phyloP scores from a whole-genome alignment of 2,329 filamentous ascomycete genomes.

The Lasiodiplodia sp. region DNA sequence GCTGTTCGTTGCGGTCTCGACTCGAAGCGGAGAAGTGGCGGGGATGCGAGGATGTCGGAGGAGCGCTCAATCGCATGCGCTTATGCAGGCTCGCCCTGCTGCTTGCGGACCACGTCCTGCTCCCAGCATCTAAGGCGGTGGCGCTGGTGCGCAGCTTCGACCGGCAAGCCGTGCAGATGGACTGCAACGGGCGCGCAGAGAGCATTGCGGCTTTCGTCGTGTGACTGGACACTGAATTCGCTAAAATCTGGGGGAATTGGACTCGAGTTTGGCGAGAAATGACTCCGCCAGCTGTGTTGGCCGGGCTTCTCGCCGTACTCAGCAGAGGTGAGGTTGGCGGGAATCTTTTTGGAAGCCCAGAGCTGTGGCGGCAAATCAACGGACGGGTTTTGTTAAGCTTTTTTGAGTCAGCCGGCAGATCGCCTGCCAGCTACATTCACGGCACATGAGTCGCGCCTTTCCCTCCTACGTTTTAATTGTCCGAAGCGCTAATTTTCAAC shows the following conservation, averaged over 20 bases:
- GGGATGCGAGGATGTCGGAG: not conserved
- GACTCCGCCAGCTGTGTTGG: not conserved
- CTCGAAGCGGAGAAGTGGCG: conserved; percentile 5
- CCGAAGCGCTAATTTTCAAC: not conserved
- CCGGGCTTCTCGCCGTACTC: not conserved
- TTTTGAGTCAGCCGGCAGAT: conserved; percentile 16
- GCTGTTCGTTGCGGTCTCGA: not conserved
- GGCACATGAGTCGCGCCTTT: conserved; percentile 17
- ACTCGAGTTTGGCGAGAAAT: not conserved
- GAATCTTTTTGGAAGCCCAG: conserved; percentile 17
- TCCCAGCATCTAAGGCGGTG: conserved; percentile 16
- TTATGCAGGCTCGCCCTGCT: conserved; percentile 8
- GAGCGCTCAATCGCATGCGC: conserved; percentile 11
- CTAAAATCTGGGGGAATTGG: not conserved
- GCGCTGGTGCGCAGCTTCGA: conserved; percentile 13
- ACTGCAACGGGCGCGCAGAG: conserved; percentile 21
- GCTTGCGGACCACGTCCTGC: conserved; percentile 2
- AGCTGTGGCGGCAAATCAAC: conserved; percentile 22
- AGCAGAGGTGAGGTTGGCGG: not conserved
- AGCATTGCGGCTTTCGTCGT: conserved; percentile 18
- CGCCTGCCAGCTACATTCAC: not conserved
- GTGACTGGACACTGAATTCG: not conserved
- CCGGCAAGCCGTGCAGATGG: conserved; percentile 26
- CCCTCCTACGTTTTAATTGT: not conserved
- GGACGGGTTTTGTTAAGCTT: conserved; percentile 18